Base-by-base conservation (phyloP, 2,329 filamentous ascomycete genomes). In the Verticillium nonalfalfae region DNA sequence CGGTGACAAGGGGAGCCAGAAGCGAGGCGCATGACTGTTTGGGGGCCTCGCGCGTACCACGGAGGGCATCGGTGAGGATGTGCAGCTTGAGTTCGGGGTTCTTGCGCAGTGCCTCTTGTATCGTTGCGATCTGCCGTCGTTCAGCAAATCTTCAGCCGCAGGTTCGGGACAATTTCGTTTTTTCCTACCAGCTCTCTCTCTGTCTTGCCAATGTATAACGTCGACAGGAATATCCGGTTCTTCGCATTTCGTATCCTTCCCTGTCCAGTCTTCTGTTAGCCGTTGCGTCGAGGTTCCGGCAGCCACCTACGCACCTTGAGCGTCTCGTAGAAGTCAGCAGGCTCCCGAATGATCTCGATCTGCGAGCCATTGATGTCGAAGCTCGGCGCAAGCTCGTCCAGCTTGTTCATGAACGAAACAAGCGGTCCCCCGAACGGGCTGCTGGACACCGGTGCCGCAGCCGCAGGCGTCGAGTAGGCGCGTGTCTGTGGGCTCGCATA, bases 171-270 rank as follows among this genome's bases (percentile, higher is more conserved):
- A 13, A 9, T 1, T n/a, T 11, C n/a, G n/a, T 1, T 40, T 38
- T 11, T 21, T 3, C 78, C 59, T 78, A 88, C 86, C 70, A 99
- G 82, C 68, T 98, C 95, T 75, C 89, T 83, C 75, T 99, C 95
- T 1, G 90, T 90, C 74, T 94, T 96, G 65, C 95, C 95, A 72
- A 99, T 95, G 73, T 99, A 99, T 59, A 99, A 79, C 0, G 95
- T 99, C n/a, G 93, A 96, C 58, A 99, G 79, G 73, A 96, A 99
- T 66, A 99, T 89, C 63, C 91, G 85, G 59, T 78, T 82, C 73
- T 91, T 86, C 10, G 95, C 95, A 65, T 83, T 85, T 59, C 84
- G 85, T 71, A 99, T 97, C 77, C 93, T 96, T 65, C 84, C 77
- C 90, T 93, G 63, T 26, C 26, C 2, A 31, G 26, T 58, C 18